phyloP scores from a whole-genome alignment of 2,329 filamentous ascomycete genomes.

The Botryotinia globosa region DNA sequence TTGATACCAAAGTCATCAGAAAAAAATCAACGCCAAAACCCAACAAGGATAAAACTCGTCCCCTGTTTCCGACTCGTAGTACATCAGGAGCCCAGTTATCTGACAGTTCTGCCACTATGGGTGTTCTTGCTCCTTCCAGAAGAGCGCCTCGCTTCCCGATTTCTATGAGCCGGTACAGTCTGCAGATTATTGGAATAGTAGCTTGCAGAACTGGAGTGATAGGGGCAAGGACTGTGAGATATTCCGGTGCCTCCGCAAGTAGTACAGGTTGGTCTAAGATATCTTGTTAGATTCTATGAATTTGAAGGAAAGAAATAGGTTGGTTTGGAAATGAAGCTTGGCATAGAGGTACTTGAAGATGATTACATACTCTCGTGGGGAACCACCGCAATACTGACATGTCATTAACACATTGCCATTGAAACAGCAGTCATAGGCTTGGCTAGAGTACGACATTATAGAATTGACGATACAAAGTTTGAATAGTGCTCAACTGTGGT shows the following conservation, averaged over 20 bases:
- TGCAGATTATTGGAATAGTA: neutral
- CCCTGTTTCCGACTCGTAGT: neutral
- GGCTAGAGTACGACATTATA: neutral
- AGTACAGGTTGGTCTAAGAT: neutral
- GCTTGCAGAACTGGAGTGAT: neutral
- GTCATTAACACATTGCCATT: neutral
- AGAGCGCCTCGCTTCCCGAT: neutral
- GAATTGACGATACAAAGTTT: neutral
- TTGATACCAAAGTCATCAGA: neutral
- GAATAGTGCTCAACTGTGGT: neutral
- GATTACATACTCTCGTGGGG: neutral
- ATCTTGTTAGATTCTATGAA: neutral
- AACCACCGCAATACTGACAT: neutral
- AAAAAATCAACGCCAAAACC: constrained; percentile 7
- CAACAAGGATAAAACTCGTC: neutral
- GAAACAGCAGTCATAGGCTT: neutral
- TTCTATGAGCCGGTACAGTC: neutral
- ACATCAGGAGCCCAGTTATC: neutral
- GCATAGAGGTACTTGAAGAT: neutral
- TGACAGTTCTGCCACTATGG: neutral
- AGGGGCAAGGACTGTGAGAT: neutral
- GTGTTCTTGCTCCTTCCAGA: neutral
- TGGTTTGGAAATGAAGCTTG: too few relatives aligned
- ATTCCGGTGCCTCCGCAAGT: neutral
- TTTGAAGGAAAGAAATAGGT: neutral